Evolutionary conservation across 345 rosid species (phyloP).

Genomic region (Gossypium australe): DNA sequence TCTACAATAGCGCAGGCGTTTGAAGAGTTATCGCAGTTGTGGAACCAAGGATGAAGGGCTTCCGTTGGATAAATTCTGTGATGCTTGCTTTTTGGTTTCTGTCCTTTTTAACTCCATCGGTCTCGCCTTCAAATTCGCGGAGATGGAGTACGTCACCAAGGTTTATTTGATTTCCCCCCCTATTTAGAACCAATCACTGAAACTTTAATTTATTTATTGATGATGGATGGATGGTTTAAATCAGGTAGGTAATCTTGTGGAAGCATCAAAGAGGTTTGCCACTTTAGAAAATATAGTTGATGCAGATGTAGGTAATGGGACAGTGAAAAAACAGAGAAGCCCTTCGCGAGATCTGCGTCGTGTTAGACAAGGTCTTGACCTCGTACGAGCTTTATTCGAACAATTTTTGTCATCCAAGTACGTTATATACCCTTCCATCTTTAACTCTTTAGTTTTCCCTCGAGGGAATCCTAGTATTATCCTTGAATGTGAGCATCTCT

Average conservation of each 20-base stretch:
- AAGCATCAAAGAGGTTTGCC: slow-evolving; percentile 51
- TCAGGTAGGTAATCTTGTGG: slow-evolving; percentile 60
- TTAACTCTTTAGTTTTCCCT: not conserved
- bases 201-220: too few species aligned
- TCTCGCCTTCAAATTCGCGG: slow-evolving; percentile 86
- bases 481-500: too few species aligned
- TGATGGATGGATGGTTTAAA: not conserved
- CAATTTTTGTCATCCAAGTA: slow-evolving; percentile 58
- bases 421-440: not conserved
- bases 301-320: slow-evolving; percentile 49
- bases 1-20: slow-evolving; percentile 53
- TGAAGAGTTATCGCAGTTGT: slow-evolving; percentile 43
- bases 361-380: slow-evolving; percentile 86
- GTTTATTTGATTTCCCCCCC: slow-evolving; percentile 20
- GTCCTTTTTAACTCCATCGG: slow-evolving; percentile 69
- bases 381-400: slow-evolving; percentile 70
- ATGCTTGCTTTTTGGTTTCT: slow-evolving; percentile 58
- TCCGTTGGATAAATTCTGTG: slow-evolving; percentile 53
- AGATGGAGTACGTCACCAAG: slow-evolving; percentile 70
- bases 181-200: not conserved
- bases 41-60: slow-evolving; percentile 18
- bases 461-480: too few species aligned
- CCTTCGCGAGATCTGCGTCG: slow-evolving; percentile 73
- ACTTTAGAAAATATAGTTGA: slow-evolving; percentile 57
- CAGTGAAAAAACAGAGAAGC: slow-evolving; percentile 72